phyloP scores from a whole-genome alignment of 805 yeast species.

The Yamadazyma philogaea region DNA sequence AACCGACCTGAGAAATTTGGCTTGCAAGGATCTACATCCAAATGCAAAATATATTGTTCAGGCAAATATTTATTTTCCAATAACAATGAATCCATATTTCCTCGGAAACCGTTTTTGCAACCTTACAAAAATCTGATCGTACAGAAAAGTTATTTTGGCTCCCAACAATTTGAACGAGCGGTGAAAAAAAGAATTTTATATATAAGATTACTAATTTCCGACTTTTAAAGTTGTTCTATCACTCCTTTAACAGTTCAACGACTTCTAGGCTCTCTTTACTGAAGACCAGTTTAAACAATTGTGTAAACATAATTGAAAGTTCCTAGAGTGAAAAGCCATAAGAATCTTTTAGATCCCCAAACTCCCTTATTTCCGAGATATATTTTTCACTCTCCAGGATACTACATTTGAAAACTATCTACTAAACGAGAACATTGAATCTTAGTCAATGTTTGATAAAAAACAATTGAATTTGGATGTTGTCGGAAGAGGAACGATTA shows the following conservation, averaged over 20 bases:
- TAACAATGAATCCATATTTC: conserved; percentile 5
- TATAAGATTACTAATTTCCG: conserved; percentile 1
- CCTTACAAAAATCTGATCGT: neutral
- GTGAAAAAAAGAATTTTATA: neutral
- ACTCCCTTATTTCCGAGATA: too few relatives aligned
- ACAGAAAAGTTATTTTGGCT: neutral
- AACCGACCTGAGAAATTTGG: conserved; percentile 13
- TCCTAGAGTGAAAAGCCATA: neutral
- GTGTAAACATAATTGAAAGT: too few relatives aligned
- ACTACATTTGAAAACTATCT: too few relatives aligned
- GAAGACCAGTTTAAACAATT: too few relatives aligned
- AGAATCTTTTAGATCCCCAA: neutral
- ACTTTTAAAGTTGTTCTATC: conserved; percentile 1
- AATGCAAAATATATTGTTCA: conserved; percentile 4
- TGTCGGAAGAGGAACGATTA: conserved; percentile 36
- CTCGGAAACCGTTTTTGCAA: conserved; percentile 4
- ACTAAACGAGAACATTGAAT: neutral
- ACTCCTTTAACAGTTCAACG: neutral
- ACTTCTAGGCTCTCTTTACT: neutral
- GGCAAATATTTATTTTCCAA: conserved; percentile 7
- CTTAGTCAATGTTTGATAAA: neutral
- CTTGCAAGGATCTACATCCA: conserved; percentile 9
- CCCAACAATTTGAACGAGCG: conserved; percentile 5
- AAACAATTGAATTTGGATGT: conserved; percentile 17
- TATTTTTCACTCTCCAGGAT: neutral